Evolutionary conservation across 1,284 basidiomycete species (phyloP), one percentile per base, ranked within the genome.

Genomic region (Rhodotorula sp.): DNA sequence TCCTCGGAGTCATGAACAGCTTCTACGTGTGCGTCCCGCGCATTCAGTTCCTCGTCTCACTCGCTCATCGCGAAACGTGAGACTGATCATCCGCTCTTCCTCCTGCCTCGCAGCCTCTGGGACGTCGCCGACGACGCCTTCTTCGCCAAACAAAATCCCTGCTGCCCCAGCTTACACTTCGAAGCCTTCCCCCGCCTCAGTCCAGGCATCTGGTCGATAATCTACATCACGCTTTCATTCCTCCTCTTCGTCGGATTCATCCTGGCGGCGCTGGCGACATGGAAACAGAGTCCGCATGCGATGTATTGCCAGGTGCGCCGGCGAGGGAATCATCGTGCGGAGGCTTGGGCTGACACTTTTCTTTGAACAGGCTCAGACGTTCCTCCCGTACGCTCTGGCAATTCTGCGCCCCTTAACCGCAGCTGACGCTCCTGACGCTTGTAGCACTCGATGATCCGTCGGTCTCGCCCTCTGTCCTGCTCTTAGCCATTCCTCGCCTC

Each of bases 1-100:
- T 76, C 58, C 50, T 76, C 18, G 75, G 76, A 6, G 74, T 76
- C 30, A 71, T 76, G 70, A 54, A 34, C 10, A 59, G 55, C 3
- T 72, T 76, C 37, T 75, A 76, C 59, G 67, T 71, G 65, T 70
- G 31, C 31, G 68, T 52, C 6, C 2, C 30, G 9, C n/a, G 4
- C 26, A n/a, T 48, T 37, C 3, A 31, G 26, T 4, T 15, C 7
- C 11, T 24, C 24, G 11, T 34, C 55, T 4, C 11, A 13, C 34
- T 22, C 22, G 13, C 0, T 18, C 1, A 7, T 11, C n/a, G n/a
- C 1, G 26, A 6, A 24, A 6, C 28, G 10, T 16, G 3, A 1
- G 13, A 4, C 3, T 28, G 7, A 11, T n/a, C 24, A 18, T 22
- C 11, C 40, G 18, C 48, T 26, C 24, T 26, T 37, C 15, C 15